Percentiles rank a stretch among this genome's conserved stretches.
These are phyloP conservation scores for Trichoderma endophyticum DNA, from an alignment of 2,329 filamentous ascomycete species.

Conservation along the genomic window DNA sequence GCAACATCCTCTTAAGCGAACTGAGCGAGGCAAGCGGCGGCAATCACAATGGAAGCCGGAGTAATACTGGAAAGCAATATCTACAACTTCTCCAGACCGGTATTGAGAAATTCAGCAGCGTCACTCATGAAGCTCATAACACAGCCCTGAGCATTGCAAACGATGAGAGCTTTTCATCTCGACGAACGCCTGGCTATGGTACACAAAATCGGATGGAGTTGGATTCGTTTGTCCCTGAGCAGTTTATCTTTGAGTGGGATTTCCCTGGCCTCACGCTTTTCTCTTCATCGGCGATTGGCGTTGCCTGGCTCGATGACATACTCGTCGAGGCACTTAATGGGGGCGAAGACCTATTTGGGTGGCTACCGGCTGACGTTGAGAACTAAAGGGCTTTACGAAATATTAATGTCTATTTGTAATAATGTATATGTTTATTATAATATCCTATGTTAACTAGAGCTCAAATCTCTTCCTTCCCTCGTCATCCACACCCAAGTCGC, in stretches of 20 bases:
- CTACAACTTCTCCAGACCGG: slow-evolving; percentile 26
- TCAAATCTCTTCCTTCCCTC: slow-evolving; percentile 25
- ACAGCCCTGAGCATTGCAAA: neutral
- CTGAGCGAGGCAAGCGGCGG: slow-evolving; percentile 25
- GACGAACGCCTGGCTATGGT: neutral
- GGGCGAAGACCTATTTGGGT: slow-evolving; percentile 22
- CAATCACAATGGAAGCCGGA: slow-evolving; percentile 25
- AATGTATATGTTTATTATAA: neutral
- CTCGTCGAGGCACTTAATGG: slow-evolving; percentile 24
- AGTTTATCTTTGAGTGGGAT: slow-evolving; percentile 58
- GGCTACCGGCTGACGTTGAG: neutral
- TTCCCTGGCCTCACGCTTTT: slow-evolving; percentile 51
- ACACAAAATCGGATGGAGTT: slow-evolving; percentile 40
- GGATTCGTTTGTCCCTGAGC: slow-evolving; percentile 51
- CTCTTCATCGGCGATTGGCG: slow-evolving; percentile 27
- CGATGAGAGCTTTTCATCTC: neutral
- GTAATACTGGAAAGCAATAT: slow-evolving; percentile 34
- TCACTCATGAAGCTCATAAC: neutral
- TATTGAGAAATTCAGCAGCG: slow-evolving; percentile 26
- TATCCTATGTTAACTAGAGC: neutral
- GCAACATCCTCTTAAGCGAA: slow-evolving; percentile 25
- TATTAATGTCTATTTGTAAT: neutral
- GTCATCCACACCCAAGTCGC: slow-evolving; percentile 23
- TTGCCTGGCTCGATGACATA: slow-evolving; percentile 29
- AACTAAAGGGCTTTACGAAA: neutral